Percentiles rank a stretch among this genome's conserved stretches.
These are phyloP conservation scores for Pseudogymnoascus sp. DNA, from an alignment of 2,329 filamentous ascomycete species.

Conservation along the genomic window DNA sequence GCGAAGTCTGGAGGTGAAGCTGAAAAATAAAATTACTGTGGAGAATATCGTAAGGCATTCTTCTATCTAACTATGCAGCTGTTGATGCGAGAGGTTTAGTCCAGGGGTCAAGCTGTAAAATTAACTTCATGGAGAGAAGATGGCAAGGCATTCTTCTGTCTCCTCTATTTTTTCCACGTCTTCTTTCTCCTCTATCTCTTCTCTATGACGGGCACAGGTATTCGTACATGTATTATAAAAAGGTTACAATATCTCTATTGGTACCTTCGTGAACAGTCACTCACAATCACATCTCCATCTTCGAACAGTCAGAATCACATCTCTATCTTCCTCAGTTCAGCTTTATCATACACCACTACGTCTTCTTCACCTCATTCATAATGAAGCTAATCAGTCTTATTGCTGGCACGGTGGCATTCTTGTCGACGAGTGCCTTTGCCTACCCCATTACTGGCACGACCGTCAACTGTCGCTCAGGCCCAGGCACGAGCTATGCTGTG, in stretches of 20 bases:
- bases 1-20: not conserved
- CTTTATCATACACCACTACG: not conserved
- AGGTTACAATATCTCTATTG: not conserved
- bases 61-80: not conserved
- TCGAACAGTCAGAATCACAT: not conserved
- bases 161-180: not conserved
- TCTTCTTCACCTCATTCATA: not conserved
- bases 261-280: not conserved
- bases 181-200: not conserved
- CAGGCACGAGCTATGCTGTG: constrained; percentile 18
- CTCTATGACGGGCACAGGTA: not conserved
- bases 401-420: not conserved
- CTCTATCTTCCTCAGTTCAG: not conserved
- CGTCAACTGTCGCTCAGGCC: constrained; percentile 23
- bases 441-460: not conserved
- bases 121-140: not conserved
- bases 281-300: not conserved
- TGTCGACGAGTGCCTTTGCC: not conserved
- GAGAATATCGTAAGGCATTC: not conserved
- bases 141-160: not conserved
- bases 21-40: not conserved
- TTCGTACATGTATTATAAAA: not conserved
- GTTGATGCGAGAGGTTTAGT: not conserved
- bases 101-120: not conserved
- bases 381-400: not conserved